Evolutionary conservation across 2,329 filamentous ascomycete species (phyloP), one percentile per base, ranked within the genome.

Genomic region (Colletotrichum sublineola): DNA sequence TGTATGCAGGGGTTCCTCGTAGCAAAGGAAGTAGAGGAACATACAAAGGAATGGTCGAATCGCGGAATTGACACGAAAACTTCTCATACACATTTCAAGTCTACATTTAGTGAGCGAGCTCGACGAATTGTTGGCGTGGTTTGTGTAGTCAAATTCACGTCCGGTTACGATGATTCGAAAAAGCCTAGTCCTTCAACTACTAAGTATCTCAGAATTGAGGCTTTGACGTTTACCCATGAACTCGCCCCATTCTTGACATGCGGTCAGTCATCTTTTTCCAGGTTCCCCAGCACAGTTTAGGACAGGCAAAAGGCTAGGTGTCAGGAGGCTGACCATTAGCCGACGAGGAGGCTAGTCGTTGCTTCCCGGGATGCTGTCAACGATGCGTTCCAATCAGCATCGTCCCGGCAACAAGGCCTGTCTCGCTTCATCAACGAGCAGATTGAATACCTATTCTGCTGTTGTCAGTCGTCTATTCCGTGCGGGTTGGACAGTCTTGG

Each of bases 341-440:
- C 24, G 46, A 29, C 33, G 38, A 44, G 8, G 29, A 63, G 60
- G n/a, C 24, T 44, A 33, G 46, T 38, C 24, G 42, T 53, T 18
- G 15, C 18, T 42, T 24, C 36, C 61, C 46, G 18, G 36, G 61
- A 29, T 63, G 61, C 12, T 53, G 46, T 31, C n/a, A 24, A 31
- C 9, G 61, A 63, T 63, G 61, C 61, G 61, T 53, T 29, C 61
- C 61, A 63, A 63, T 53, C 61, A 63, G 46, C 14, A 18, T 14
- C 8, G 5, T 20, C 50, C 33, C 33, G 33, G 46, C 15, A 33
- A 33, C 24, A 38, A 52, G 46, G 42, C 40, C n/a, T 63, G 61
- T 50, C 15, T 53, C n/a, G 61, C 48, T 38, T 63, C 48, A 53
- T 12, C 15, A 20, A 20, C 24, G 20, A 20, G n/a, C n/a, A 11